Evolutionary conservation across 257 asterid species (phyloP).

Genomic region (Agastache rugosa): DNA sequence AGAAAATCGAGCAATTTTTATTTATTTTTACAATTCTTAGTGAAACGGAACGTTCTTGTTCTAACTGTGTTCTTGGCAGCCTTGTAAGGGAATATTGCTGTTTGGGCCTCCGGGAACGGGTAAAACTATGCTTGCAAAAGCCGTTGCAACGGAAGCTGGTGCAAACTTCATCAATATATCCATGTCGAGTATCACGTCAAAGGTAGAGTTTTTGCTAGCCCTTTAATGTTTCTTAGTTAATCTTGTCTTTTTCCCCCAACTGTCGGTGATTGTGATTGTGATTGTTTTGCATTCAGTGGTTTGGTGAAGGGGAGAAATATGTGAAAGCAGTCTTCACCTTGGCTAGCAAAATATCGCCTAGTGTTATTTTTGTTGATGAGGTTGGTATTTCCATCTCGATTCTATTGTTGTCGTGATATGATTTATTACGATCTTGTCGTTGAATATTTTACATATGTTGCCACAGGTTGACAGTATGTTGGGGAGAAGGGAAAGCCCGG

Average conservation of each 20-base stretch:
- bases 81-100: slow-evolving; percentile 63
- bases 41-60: neutral
- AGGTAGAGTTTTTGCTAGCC: slow-evolving; percentile 39
- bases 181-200: slow-evolving; percentile 59
- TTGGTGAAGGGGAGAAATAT: slow-evolving; percentile 64
- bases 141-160: slow-evolving; percentile 62
- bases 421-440: neutral
- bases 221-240: slow-evolving; percentile 20
- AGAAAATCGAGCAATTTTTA: neutral
- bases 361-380: slow-evolving; percentile 67
- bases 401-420: neutral
- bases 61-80: slow-evolving; percentile 46
- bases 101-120: slow-evolving; percentile 70
- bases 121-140: slow-evolving; percentile 64
- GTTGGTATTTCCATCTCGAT: slow-evolving; percentile 28
- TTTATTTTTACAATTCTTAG: neutral
- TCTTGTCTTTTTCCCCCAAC: neutral
- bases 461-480: slow-evolving; percentile 62
- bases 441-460: neutral
- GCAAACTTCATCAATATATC: slow-evolving; percentile 64
- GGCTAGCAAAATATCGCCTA: slow-evolving; percentile 63
- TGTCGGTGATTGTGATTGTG: neutral
- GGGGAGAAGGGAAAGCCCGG: slow-evolving; percentile 53
- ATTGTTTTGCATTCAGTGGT: slow-evolving; percentile 47
- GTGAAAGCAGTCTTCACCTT: slow-evolving; percentile 60